Conservation (phyloP, 164 flowering plant genomes). For the Amborella trichopoda region DNA sequence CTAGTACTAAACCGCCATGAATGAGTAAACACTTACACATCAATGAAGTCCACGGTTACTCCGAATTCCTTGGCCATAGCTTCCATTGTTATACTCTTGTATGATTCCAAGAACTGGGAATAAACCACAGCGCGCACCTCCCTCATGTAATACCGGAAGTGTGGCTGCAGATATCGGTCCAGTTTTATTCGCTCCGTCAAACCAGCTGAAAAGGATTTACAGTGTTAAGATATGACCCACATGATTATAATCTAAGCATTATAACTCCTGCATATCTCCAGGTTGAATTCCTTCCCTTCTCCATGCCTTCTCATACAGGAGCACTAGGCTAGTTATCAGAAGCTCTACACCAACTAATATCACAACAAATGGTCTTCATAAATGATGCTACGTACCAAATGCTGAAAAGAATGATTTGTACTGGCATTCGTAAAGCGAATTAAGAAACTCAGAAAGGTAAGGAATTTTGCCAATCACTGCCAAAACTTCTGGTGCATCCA, state of each 20-base stretch:
- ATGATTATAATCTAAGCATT: no score
- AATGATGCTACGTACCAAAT: conserved; percentile 92
- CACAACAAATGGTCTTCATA: no score
- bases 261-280: no score
- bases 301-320: no score
- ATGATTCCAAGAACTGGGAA: conserved; percentile 93
- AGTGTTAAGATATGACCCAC: no score
- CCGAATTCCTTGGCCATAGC: conserved; percentile 98
- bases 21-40: conserved; percentile 46
- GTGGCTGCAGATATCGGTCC: conserved; percentile 86
- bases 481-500: conserved; percentile 96
- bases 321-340: no score
- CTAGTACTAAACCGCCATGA: neutral
- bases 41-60: conserved; percentile 87
- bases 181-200: conserved; percentile 75
- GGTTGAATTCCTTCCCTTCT: no score
- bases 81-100: conserved; percentile 95
- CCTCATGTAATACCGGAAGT: conserved; percentile 96
- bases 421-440: conserved; percentile 82
- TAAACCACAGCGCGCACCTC: conserved; percentile 85
- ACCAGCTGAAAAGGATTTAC: conserved; percentile 66
- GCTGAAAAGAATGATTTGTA: conserved; percentile 87
- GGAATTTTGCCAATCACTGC: conserved; percentile 90
- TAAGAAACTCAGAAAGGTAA: conserved; percentile 68
- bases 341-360: no score